Conservation (phyloP, 306 rosid species). For the Cucurbita pepo region DNA sequence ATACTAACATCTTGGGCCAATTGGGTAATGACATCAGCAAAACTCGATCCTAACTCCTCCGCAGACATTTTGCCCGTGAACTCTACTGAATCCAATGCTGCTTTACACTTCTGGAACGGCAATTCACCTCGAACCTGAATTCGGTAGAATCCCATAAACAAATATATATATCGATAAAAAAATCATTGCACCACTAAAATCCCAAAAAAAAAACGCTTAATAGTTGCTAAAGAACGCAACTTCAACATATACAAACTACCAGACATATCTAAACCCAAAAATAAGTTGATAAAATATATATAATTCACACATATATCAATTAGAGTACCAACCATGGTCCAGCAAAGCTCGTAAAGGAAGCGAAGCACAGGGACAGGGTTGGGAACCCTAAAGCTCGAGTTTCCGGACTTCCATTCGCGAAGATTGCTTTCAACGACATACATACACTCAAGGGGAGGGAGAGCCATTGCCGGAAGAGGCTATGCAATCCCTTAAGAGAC, state of each 20-base stretch:
- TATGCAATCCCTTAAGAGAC: slow-evolving; percentile 15
- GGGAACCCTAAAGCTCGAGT: slow-evolving; percentile 37
- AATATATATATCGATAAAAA: background rate
- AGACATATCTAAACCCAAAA: background rate
- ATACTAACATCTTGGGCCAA: slow-evolving; percentile 90
- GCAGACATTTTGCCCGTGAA: slow-evolving; percentile 38
- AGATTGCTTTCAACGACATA: slow-evolving; percentile 49
- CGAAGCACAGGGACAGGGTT: slow-evolving; percentile 67
- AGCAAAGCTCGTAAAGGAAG: slow-evolving; percentile 91
- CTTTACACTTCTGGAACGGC: slow-evolving; percentile 74
- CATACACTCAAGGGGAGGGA: slow-evolving; percentile 47
- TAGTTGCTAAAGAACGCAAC: background rate
- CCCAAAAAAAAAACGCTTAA: background rate
- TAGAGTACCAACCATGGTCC: slow-evolving; percentile 45
- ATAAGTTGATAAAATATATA: background rate
- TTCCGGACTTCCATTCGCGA: slow-evolving; percentile 85
- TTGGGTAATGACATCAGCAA: slow-evolving; percentile 84
- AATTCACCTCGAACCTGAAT: slow-evolving; percentile 83
- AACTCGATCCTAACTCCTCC: slow-evolving; percentile 52
- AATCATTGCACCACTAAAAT: background rate
- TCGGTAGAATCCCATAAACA: background rate
- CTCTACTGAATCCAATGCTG: slow-evolving; percentile 65
- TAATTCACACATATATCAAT: background rate
- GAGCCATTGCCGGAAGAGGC: slow-evolving; percentile 42
- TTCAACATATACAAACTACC: background rate